A percentile compares a stretch with the other conserved stretches of the same genome.
phyloP scores from a whole-genome alignment of 2,329 filamentous ascomycete genomes.

The Penicillium thymicola region DNA sequence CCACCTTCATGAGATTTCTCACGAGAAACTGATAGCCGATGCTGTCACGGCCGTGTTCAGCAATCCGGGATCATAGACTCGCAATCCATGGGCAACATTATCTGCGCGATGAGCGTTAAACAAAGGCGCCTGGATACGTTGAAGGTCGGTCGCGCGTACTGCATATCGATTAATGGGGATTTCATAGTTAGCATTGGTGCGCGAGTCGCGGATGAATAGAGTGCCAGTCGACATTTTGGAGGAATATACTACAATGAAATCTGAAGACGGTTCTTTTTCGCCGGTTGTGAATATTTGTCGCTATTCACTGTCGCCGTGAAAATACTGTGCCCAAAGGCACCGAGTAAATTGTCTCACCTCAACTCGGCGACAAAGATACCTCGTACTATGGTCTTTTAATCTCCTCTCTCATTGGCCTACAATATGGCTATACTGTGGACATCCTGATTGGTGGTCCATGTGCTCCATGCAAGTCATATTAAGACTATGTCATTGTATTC shows the following conservation, averaged over 20 bases:
- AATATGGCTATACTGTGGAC: background rate
- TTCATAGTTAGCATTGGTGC: constrained; percentile 27
- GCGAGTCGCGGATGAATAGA: constrained; percentile 28
- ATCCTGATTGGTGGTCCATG: background rate
- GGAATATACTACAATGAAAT: background rate
- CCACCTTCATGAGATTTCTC: background rate
- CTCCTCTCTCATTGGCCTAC: background rate
- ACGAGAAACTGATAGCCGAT: constrained; percentile 35
- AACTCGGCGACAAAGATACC: background rate
- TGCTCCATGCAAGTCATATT: background rate
- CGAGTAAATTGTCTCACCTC: background rate
- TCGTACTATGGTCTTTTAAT: background rate
- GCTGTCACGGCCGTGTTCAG: constrained; percentile 33
- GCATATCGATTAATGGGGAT: constrained; percentile 31
- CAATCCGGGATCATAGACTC: constrained; percentile 35
- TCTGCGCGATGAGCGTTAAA: constrained; percentile 19
- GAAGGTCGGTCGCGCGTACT: constrained; percentile 28
- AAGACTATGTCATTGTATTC: background rate
- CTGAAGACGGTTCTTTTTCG: background rate
- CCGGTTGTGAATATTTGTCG: background rate
- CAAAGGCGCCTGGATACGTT: constrained; percentile 23
- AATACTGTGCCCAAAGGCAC: no score
- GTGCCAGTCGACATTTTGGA: constrained; percentile 13
- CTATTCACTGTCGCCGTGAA: no score
- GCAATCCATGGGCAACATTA: constrained; percentile 26